These are phyloP conservation scores for Musa troglodytarum DNA, from an alignment of 176 grass and related monocot species.

Conservation along the genomic window DNA sequence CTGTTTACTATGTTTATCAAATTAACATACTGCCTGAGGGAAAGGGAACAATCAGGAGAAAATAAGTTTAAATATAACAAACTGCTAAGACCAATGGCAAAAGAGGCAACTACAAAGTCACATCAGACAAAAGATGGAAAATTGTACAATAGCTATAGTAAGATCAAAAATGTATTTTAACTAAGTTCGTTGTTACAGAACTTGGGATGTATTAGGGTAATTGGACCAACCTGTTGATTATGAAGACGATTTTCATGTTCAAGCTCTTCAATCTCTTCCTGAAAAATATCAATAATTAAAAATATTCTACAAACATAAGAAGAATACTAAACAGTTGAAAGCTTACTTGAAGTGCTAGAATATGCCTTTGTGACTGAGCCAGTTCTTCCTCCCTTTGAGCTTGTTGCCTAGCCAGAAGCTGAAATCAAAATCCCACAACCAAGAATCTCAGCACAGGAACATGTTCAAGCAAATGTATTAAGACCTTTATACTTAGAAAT, in stretches of 20 bases:
- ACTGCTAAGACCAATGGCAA: not conserved
- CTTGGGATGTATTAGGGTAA: not conserved
- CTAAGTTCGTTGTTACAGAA: not conserved
- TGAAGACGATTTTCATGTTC: constrained; percentile 91
- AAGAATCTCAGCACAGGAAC: not conserved
- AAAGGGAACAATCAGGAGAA: not conserved
- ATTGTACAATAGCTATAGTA: not conserved
- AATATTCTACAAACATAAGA: not conserved
- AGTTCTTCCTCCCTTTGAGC: constrained; percentile 98
- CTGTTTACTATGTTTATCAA: no score
- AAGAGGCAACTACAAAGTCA: not conserved
- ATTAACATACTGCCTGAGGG: not conserved
- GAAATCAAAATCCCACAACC: constrained; percentile 21
- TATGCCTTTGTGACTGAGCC: constrained; percentile 84
- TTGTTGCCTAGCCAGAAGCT: constrained; percentile 86
- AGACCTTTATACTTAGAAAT: not conserved
- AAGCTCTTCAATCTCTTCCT: constrained; percentile 99
- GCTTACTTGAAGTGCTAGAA: constrained; percentile 90
- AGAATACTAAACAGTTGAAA: constrained; percentile 24
- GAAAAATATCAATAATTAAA: constrained; percentile 20
- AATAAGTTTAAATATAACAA: not conserved
- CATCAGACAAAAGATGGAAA: no score
- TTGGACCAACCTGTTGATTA: constrained; percentile 58
- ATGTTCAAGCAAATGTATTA: not conserved
- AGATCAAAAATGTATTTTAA: not conserved